Base-by-base conservation (phyloP, 768 basidiomycete genomes). In the Lyophyllum semitale region DNA sequence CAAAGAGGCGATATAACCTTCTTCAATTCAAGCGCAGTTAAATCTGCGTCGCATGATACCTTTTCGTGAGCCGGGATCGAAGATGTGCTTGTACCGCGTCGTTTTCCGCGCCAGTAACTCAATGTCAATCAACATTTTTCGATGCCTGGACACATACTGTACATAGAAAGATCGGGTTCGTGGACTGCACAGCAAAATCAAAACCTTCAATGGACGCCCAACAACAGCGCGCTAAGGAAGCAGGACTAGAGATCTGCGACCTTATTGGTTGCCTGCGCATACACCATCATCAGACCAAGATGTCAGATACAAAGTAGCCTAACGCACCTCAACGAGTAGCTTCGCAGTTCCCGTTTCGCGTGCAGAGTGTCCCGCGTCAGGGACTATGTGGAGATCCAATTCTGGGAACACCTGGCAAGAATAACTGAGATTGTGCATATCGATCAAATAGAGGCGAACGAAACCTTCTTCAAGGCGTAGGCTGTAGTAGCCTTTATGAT, bases 351-450 rank as follows among this genome's bases (percentile, higher is more conserved):
- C 88, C 1, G 74, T 65, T 71, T 96, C 95, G 41, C 86, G 82
- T 12, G 90, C 80, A 27, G 89, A 92, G 68, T 97, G 95, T 0
- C 94, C 94, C 3, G 94, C 93, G 68, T 92, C 89, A 15, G 89
- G 85, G 12, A 94, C 87, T 47, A 94, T 81, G 56, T 84, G 77
- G 5, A 95, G 69, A 9, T 84, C 82, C n/a, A 84, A 71, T 64
- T 93, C 89, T 1, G 92, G 92, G 83, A 89, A 93, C 8, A 74
- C 87, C 76, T 84, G 40, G 4, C 12, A 11, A 27, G 32, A 42
- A 32, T 29, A 25, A 42, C 45, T 50, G 22, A 25, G 46, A 25
- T 12, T n/a, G 11, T 17, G n/a, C 22, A 12, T 6, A 4, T 29
- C 8, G 18, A 37, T n/a, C 9, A 26, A 6, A 33, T 12, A 22